Evolutionary conservation across 345 rosid genomes (phyloP), one percentile per base, ranked within the genome.

Genomic region (Conringia planisiliqua): DNA sequence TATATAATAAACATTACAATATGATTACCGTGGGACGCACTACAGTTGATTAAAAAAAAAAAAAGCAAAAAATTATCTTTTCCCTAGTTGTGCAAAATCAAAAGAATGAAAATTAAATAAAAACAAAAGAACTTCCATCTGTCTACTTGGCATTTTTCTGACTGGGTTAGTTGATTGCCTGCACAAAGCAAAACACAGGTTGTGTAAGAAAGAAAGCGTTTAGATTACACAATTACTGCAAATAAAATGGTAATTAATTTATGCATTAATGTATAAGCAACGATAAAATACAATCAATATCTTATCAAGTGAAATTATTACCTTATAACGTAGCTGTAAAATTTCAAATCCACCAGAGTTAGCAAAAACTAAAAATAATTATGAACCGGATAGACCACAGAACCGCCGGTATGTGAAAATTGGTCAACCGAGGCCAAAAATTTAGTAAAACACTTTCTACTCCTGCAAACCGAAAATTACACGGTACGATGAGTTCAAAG

Each of bases 401-500:
- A 78, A 57, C 80, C 78, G 66, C 75, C 60, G 59, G 35, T 61
- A 72, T 47, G 56, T 79, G 85, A 63, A 54, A 73, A 67, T 78
- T 71, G 74, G 82, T 83, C 57, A 76, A 83, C 79, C 68, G 70
- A 67, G 29, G 71, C 71, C 80, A 76, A 76, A 70, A 76, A 26
- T 33, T 70, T 58, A 26, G 0, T 11, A 59, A 68, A 55, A 79
- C 66, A 81, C 10, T 27, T 57, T 83, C 70, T 85, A 83, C 83
- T 83, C 90, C 98, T 92, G 88, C 70, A 66, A 75, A 83, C 71
- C 77, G 66, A 72, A 59, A 63, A 75, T 68, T 68, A 35, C 1
- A 52, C 66, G 64, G 70, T 54, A 42, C 33, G 54, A 32, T 76
- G 17, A 82, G 68, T 51, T 22, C 47, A 57, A 62, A 26, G 13